Evolutionary conservation across 1,139 yeast genomes (phyloP).

Genomic region (Candida glucosophila): DNA sequence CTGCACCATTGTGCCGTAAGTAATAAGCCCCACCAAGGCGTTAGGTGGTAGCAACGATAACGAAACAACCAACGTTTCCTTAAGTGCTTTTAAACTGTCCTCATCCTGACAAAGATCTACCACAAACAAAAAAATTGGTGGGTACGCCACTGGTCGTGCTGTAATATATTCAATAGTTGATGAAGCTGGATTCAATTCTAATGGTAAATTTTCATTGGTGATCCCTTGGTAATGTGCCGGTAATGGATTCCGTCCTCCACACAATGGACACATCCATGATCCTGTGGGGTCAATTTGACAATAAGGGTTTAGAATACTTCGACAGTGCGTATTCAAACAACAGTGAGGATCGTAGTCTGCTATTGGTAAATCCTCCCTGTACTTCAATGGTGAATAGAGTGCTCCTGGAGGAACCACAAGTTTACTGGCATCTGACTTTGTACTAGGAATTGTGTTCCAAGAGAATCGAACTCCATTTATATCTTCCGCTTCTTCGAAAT

Average conservation of each 20-base stretch:
- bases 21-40: constrained; percentile 83
- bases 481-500: constrained; percentile 44
- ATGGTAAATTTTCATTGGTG: constrained; percentile 75
- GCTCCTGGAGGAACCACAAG: constrained; percentile 95
- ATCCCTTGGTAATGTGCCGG: constrained; percentile 88
- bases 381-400: constrained; percentile 83
- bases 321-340: constrained; percentile 75
- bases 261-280: constrained; percentile 86
- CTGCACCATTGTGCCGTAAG: constrained; percentile 92
- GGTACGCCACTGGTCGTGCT: constrained; percentile 78
- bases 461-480: constrained; percentile 43
- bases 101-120: constrained; percentile 93
- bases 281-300: constrained; percentile 77
- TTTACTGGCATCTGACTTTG: constrained; percentile 83
- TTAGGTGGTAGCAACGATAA: constrained; percentile 85
- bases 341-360: constrained; percentile 87
- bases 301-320: constrained; percentile 82
- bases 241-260: constrained; percentile 75
- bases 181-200: constrained; percentile 68
- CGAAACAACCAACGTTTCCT: constrained; percentile 77
- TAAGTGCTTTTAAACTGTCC: constrained; percentile 82
- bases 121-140: constrained; percentile 89
- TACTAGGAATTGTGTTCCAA: constrained; percentile 62
- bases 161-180: constrained; percentile 92
- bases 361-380: constrained; percentile 67